Conservation (phyloP, 1,284 basidiomycete species). For the Sphaerobolus stellatus region DNA sequence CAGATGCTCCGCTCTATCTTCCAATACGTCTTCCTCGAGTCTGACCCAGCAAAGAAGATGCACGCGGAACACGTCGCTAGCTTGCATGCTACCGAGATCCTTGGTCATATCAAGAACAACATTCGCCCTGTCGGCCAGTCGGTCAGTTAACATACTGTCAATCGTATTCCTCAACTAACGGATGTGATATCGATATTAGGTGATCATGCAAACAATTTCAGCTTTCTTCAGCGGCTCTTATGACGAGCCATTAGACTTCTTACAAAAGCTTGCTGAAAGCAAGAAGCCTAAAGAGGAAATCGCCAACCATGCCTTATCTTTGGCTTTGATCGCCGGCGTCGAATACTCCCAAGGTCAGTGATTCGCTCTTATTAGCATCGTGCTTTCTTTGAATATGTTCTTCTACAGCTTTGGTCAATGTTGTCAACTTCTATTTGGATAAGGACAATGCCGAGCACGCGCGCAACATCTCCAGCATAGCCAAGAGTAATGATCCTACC, state of each 20-base stretch:
- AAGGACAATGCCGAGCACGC: constrained; percentile 34
- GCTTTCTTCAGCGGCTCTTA: constrained; percentile 37
- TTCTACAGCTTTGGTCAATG: constrained; percentile 44
- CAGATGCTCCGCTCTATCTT: constrained; percentile 67
- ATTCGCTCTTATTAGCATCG: neutral
- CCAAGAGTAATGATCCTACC: constrained; percentile 37
- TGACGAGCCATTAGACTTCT: constrained; percentile 38
- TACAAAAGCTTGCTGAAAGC: constrained; percentile 54
- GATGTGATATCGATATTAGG: constrained; percentile 18
- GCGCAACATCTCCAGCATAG: constrained; percentile 40
- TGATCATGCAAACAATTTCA: constrained; percentile 45
- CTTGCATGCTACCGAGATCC: constrained; percentile 50
- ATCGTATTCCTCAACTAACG: neutral
- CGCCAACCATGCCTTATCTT: constrained; percentile 67
- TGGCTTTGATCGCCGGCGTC: constrained; percentile 64
- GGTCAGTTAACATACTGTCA: neutral
- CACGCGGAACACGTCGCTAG: constrained; percentile 51
- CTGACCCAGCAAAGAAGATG: constrained; percentile 57
- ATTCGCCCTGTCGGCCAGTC: constrained; percentile 22
- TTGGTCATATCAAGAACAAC: constrained; percentile 53
- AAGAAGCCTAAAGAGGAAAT: constrained; percentile 58
- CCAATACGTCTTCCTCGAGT: constrained; percentile 71
- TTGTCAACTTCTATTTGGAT: constrained; percentile 61
- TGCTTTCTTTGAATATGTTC: neutral
- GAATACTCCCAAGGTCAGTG: constrained; percentile 65